phyloP scores from a whole-genome alignment of 768 basidiomycete genomes.

The Naematelia encephala region DNA sequence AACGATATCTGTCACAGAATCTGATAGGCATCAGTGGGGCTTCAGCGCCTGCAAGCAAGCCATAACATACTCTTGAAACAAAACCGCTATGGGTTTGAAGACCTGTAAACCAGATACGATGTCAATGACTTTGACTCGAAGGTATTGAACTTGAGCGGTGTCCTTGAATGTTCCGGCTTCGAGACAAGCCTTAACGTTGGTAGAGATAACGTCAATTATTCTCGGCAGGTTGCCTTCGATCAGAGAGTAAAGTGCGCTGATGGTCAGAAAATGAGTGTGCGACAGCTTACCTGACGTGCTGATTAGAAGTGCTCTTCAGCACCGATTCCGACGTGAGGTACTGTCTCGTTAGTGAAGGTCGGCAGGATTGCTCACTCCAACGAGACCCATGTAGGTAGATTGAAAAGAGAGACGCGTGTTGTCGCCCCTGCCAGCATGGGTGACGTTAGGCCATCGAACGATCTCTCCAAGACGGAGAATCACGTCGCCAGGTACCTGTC shows the following conservation, averaged over 20 bases:
- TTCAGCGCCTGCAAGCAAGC: too few species aligned
- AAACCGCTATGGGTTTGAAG: constrained; percentile 10
- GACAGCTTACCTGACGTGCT: constrained; percentile 5
- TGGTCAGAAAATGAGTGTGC: constrained; percentile 1
- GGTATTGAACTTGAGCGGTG: not conserved
- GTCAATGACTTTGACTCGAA: constrained; percentile 8
- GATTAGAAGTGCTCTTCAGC: constrained; percentile 2
- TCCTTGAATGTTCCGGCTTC: constrained; percentile 5
- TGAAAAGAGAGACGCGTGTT: constrained; percentile 8
- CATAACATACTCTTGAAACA: constrained; percentile 6
- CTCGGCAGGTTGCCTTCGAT: constrained; percentile 3
- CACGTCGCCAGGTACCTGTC: constrained; percentile 3
- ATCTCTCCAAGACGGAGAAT: constrained; percentile 8
- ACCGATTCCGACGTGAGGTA: constrained; percentile 14
- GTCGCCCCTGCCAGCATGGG: not conserved
- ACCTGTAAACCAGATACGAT: constrained; percentile 10
- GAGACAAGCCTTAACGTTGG: constrained; percentile 8
- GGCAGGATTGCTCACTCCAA: constrained; percentile 7
- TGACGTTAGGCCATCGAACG: constrained; percentile 8
- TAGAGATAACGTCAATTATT: not conserved
- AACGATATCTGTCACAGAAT: constrained; percentile 5
- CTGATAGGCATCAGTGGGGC: not conserved
- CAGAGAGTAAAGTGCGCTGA: constrained; percentile 11
- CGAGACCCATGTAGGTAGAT: constrained; percentile 8
- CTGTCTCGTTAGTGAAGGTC: not conserved